Percentiles rank a stretch among this genome's conserved stretches.
Conservation (phyloP, 352 stramenopile species). For the Phytophthora nicotianae region DNA sequence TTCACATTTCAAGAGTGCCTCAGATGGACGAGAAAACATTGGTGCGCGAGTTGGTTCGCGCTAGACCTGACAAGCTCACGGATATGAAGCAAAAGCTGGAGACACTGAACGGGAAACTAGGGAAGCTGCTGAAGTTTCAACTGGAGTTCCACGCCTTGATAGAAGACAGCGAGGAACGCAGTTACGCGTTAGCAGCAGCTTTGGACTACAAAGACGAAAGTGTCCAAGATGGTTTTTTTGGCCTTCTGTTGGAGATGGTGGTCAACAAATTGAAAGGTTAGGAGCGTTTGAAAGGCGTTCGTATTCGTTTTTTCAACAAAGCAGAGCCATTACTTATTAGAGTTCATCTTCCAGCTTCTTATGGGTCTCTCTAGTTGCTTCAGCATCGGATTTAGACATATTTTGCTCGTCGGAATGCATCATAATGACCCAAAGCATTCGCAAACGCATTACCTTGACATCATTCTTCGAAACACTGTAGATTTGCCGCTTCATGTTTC, state of each 20-base stretch:
- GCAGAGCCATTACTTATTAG: no score
- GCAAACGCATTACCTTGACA: no score
- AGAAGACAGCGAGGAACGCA: background rate
- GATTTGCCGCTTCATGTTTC: no score
- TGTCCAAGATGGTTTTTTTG: background rate
- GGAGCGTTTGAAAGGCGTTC: no score
- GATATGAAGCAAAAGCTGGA: background rate
- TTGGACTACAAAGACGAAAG: background rate
- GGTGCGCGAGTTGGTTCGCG: no score
- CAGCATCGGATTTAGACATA: no score
- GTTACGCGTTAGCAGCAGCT: background rate
- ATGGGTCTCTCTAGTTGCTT: no score
- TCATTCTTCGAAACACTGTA: no score
- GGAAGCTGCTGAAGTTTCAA: background rate
- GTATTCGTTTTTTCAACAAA: no score
- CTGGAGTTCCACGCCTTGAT: background rate
- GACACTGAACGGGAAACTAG: background rate
- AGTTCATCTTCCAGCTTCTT: no score
- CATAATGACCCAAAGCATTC: no score
- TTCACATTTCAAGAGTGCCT: background rate
- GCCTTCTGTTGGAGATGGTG: background rate
- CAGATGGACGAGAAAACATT: background rate
- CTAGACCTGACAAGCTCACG: background rate
- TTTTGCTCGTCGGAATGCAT: no score
- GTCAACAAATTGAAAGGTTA: background rate